These are phyloP conservation scores for Penicillium simplicissimum DNA, from an alignment of 495 filamentous ascomycete genomes.

Conservation along the genomic window DNA sequence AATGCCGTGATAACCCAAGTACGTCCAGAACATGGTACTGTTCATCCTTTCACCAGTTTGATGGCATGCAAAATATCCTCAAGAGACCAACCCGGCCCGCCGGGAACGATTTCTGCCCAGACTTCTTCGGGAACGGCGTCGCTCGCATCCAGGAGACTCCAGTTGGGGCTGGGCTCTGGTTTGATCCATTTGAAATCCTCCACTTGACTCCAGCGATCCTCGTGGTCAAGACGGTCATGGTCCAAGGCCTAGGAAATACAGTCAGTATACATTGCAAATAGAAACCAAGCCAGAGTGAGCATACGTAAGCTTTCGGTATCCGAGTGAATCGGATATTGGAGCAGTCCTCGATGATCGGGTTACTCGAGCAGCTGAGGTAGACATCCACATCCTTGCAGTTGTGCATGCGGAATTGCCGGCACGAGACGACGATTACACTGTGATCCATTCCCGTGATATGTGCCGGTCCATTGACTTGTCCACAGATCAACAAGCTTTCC, in stretches of 20 bases:
- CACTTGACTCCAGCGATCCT: constrained; percentile 82
- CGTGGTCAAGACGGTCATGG: constrained; percentile 37
- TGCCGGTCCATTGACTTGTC: constrained; percentile 72
- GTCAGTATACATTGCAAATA: background rate
- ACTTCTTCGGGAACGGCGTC: constrained; percentile 61
- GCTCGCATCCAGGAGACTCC: constrained; percentile 65
- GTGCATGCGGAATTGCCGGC: constrained; percentile 89
- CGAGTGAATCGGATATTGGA: constrained; percentile 74
- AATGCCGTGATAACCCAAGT: background rate
- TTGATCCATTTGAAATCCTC: constrained; percentile 99
- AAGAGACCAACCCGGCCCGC: constrained; percentile 59
- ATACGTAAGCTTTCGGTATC: constrained; percentile 67
- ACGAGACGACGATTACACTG: constrained; percentile 72
- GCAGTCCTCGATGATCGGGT: constrained; percentile 94
- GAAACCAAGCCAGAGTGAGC: constrained; percentile 26
- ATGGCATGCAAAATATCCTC: constrained; percentile 68
- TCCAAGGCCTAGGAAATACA: constrained; percentile 33
- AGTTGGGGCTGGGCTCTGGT: constrained; percentile 82
- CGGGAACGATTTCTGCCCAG: constrained; percentile 71
- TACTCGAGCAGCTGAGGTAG: constrained; percentile 77
- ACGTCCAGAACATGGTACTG: background rate
- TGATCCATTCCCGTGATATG: constrained; percentile 77
- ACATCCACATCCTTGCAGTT: constrained; percentile 75
- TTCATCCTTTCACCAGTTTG: constrained; percentile 43
- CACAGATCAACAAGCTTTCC: constrained; percentile 70